Evolutionary conservation across 2,329 filamentous ascomycete species (phyloP).

Genomic region (Sporothrix pseudoabietina): DNA sequence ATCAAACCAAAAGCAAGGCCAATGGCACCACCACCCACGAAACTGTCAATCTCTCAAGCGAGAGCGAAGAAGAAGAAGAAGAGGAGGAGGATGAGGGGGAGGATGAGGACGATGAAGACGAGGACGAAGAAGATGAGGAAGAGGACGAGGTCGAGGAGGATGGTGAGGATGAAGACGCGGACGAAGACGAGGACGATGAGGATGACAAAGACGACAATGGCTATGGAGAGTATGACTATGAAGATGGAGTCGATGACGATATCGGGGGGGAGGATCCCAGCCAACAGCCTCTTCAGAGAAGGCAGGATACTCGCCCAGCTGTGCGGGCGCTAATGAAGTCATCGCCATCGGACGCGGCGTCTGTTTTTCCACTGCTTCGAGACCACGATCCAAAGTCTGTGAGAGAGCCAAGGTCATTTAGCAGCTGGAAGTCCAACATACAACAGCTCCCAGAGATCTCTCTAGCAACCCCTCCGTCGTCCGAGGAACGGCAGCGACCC

Average conservation of each 20-base stretch:
- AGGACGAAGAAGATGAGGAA: neutral
- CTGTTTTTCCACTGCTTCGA: neutral
- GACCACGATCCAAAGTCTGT: neutral
- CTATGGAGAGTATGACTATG: neutral
- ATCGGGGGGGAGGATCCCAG: neutral
- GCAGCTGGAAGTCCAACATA: neutral
- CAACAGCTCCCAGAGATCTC: no score
- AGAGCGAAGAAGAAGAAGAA: neutral
- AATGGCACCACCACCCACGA: conserved; percentile 19
- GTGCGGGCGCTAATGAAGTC: neutral
- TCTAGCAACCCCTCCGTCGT: neutral
- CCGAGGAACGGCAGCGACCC: neutral
- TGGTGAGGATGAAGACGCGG: neutral
- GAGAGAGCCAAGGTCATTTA: neutral
- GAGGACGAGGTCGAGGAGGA: neutral
- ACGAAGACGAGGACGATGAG: neutral
- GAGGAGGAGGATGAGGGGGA: neutral
- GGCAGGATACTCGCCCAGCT: neutral
- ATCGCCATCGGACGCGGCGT: neutral
- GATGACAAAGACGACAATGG: neutral
- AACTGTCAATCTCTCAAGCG: neutral
- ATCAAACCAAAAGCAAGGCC: neutral
- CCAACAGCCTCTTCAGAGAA: neutral
- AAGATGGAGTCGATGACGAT: neutral
- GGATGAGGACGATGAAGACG: neutral